Evolutionary conservation across 164 flowering plant species (phyloP), one percentile per base, ranked within the genome.

Genomic region (Liriodendron chinense): DNA sequence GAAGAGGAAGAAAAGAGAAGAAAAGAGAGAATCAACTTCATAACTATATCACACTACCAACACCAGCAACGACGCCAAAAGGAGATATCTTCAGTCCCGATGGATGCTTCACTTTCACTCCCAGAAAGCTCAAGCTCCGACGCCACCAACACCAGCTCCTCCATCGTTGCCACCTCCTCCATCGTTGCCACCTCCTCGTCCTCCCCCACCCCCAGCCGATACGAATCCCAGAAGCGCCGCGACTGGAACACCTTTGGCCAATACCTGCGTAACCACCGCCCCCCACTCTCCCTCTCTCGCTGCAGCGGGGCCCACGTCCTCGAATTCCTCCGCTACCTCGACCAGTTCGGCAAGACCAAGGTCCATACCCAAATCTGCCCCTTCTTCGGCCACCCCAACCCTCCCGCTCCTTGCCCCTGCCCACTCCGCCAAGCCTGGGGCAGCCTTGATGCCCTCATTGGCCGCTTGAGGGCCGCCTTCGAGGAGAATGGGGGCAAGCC

Each of bases 391-490:
- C 90, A 84, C 80, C 92, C 96, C 0, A 87, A 84, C 78, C 94
- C 96, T 0, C 94, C 96, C 0, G 90, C 88, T 1, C 92, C 96
- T 0, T 92, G 96, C 83, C 91, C 96, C 10, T 92, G 96, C 80
- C 97, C 97, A 0, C 93, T 92, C 59, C 91, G 94, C 47, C 96
- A 91, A 68, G 96, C 96, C 26, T 91, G 96, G 96, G 94, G 96
- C 16, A 87, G 91, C 86, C 96, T 91, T 7, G 96, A 91, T 68
- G 93, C 96, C 14, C 91, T 91, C 74, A 85, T 91, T 24, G 96
- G 96, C 63, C 88, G 96, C 43, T 92, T 91, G 49, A 81, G 96
- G 0, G 96, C 96, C 3, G 96, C 96, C 72, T 92, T 84, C 43
- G 96, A 92, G 53, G 96, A 92, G 80, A 79, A 92, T 68, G 96